Base-by-base conservation (phyloP, 176 grass and related monocot genomes). In the Carex kokanica region DNA sequence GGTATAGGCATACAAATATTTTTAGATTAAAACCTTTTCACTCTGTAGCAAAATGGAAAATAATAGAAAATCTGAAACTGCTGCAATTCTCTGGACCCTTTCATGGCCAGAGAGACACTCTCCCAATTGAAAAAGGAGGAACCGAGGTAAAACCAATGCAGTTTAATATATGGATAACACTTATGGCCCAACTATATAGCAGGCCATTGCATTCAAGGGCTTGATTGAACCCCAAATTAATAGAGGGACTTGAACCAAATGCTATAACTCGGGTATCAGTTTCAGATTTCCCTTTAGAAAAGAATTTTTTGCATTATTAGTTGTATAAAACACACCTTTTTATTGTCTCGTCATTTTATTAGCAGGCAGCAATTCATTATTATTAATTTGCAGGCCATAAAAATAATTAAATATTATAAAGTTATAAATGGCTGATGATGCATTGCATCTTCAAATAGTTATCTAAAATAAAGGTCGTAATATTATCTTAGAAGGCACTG, bases 161-260 rank as follows among this genome's bases (percentile, higher is more conserved):
- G 8, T 61, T 61, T 61, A 61, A 61, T 61, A 6, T 61, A 61
- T 8, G n/a, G 6, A 10, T 25, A 61, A n/a, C 59, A 24, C 45
- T 61, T 21, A 25, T 24, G 27, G 5, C 10, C 27, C 63, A 27
- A 34, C 27, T 29, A 17, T 6, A 51, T 14, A 23, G 41, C 43
- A 52, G n/a, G 18, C 41, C 45, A 49, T 49, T 11, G 13, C 12
- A 24, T 23, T 49, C 41, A 47, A 51, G 18, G 11, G n/a, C 18
- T 51, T 74, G 20, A 74, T 74, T 74, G 10, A 74, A 74, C 18
- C 41, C 70, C 51, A 74, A 51, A 47, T 47, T 24, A 74, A 74
- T 74, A 41, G 18, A 2, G 14, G 15, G 34, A 69, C 14, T 43
- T 70, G 66, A 70, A 70, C n/a, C 69, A 74, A 74, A 51, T 49